Evolutionary conservation across 768 basidiomycete species (phyloP), one percentile per base, ranked within the genome.

Genomic region (Mycena belliarum): DNA sequence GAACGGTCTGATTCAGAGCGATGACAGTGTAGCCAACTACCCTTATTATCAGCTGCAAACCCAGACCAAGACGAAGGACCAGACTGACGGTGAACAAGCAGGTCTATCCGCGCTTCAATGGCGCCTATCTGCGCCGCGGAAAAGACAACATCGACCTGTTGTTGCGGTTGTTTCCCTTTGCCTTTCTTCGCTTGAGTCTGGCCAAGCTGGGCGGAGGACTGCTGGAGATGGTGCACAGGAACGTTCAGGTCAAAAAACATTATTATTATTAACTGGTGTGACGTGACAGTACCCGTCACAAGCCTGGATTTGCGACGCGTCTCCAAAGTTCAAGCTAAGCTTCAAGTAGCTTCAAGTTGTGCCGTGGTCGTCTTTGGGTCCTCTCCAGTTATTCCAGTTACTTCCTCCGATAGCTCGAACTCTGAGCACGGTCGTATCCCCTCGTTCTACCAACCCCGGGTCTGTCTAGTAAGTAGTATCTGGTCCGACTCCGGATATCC

Each of bases 11-110:
- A 64, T 84, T 89, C 61, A 95, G 79, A 2, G 87, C 88, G 44
- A 95, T 68, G 33, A 92, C 85, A 26, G 87, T 83, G 73, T 94
- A 95, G 79, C 93, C 93, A 77, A 95, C 93, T 95, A 53, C 44
- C 35, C 55, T 52, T 9, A 56, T 28, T 44, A 23, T 20, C 52
- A 58, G 57, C 63, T 12, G 18, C 28, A 20, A 8, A 28, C 10
- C n/a, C 18, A 61, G 59, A 37, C 50, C 38, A 40, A 42, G 46
- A 58, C 38, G 18, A 49, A 29, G 25, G 48, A 29, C 23, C 43
- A 57, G 24, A 80, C 88, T 67, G 61, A 91, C 91, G 83, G 70
- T 89, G 88, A 33, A 87, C 75, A 38, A 92, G 80, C 33, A 89
- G 66, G 67, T 91, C 89, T 25, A 93, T 72, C 21, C 84, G 82